Base-by-base conservation (phyloP, 768 basidiomycete genomes). In the Lenzites betulinus region DNA sequence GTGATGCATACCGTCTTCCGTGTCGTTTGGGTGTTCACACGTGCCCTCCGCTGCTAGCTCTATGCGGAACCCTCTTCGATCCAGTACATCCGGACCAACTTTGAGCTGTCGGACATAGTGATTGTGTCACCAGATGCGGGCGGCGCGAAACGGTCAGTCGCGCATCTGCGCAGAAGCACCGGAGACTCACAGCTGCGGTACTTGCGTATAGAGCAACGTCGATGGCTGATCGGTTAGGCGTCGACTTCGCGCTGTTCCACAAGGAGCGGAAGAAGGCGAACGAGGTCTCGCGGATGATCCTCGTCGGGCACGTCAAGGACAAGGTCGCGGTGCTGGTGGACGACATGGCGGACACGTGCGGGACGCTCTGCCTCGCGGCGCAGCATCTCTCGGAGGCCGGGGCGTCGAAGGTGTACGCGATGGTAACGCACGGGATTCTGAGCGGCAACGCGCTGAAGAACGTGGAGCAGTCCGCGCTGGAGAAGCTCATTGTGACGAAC, bases 231-330 rank as follows among this genome's bases (percentile, higher is more conserved):
- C 86, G 92, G 48, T 82, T 98, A 60, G 93, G 94, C 52, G 92
- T 98, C 59, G 96, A 98, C 70, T 98, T 99, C 78, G 97, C 97
- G 25, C 79, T 99, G 55, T 98, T 98, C 81, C 97, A 99, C 85
- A 95, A 98, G 73, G 97, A 99, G 80, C 90, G 96, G 62, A 95
- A 95, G 79, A 95, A 93, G 77, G 93, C 93, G 30, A 96, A 95
- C 74, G 90, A 93, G 64, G 93, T 96, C 7, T 94, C 93, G 61
- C 86, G 94, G 57, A 95, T 95, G 94, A 85, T 95, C 57, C 86
- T 99, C 52, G 96, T 99, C 46, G 97, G 97, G 1, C 88, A 93
- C 69, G 95, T 95, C 63, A 87, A 85, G 71, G 94, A 88, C 71
- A 95, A 98, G 78, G 82, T 87, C 43, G 97, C 95, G 54, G 95